These are phyloP conservation scores for Sequoiadendron giganteum DNA, from an alignment of 75 land plant genomes.

Conservation along the genomic window DNA sequence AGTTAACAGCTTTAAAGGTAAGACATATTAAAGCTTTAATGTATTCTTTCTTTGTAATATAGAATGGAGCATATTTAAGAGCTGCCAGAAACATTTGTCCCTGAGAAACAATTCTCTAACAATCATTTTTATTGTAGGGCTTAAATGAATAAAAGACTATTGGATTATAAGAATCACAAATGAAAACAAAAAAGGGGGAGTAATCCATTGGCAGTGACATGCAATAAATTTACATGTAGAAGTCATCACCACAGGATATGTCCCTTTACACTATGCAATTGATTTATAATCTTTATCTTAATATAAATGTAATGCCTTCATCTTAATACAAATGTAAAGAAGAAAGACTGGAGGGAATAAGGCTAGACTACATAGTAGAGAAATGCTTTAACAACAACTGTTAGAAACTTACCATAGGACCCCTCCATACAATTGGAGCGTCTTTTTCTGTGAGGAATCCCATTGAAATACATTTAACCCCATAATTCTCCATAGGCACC, in stretches of 20 bases:
- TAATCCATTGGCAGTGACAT: neutral
- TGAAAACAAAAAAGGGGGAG: neutral
- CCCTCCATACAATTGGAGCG: slow-evolving; percentile 95
- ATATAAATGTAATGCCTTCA: neutral
- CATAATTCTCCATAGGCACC: slow-evolving; percentile 91
- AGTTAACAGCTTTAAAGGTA: too few relatives aligned
- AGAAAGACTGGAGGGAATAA: neutral
- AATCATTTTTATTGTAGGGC: neutral
- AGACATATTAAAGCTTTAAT: neutral
- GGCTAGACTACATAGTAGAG: neutral
- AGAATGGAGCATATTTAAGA: neutral
- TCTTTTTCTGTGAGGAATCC: slow-evolving; percentile 88
- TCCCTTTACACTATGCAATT: slow-evolving; percentile 4
- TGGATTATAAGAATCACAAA: neutral
- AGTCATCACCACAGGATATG: neutral
- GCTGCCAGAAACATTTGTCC: neutral
- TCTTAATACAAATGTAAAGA: neutral
- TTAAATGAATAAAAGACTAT: neutral
- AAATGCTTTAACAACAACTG: slow-evolving; percentile 1
- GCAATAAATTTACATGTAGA: neutral
- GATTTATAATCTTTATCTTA: neutral
- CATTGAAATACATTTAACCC: slow-evolving; percentile 97
- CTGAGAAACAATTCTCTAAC: neutral
- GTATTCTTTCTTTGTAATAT: neutral
- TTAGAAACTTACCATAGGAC: slow-evolving; percentile 84